Evolutionary conservation across 805 yeast species (phyloP).

Genomic region (Ogataea wickerhamii): DNA sequence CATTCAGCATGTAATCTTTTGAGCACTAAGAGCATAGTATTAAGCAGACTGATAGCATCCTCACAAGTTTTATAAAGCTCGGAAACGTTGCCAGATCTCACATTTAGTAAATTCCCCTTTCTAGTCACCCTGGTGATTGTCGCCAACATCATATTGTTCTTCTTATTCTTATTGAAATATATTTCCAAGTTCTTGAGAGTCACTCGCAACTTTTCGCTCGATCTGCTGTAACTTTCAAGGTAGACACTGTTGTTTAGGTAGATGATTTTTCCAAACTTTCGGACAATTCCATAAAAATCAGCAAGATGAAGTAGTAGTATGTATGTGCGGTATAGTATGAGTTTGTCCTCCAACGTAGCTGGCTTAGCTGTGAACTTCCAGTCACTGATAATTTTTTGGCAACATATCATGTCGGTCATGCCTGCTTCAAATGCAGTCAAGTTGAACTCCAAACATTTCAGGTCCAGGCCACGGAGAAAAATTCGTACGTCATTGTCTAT

Average conservation of each 20-base stretch:
- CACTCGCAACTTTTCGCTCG: conserved; percentile 24
- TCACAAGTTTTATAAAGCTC: conserved; percentile 41
- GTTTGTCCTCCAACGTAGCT: conserved; percentile 15
- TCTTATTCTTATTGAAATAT: conserved; percentile 39
- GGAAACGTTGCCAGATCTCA: conserved; percentile 34
- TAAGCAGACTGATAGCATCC: conserved; percentile 36
- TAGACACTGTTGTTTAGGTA: conserved; percentile 44
- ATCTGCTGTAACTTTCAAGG: conserved; percentile 35
- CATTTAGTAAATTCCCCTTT: conserved; percentile 35
- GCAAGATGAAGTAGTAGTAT: conserved; percentile 43
- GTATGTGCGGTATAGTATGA: conserved; percentile 40
- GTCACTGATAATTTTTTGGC: conserved; percentile 10
- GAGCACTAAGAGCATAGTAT: conserved; percentile 29
- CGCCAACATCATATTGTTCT: conserved; percentile 48
- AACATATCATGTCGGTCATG: conserved; percentile 26
- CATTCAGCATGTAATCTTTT: conserved; percentile 40
- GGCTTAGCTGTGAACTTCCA: neutral
- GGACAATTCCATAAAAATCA: conserved; percentile 44
- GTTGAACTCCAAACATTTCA: conserved; percentile 23
- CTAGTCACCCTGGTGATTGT: conserved; percentile 44
- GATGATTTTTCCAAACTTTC: conserved; percentile 46
- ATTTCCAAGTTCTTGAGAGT: conserved; percentile 23
- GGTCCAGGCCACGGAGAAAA: conserved; percentile 21
- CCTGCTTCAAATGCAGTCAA: conserved; percentile 28
- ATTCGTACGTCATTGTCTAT: conserved; percentile 22